Evolutionary conservation across 192 early-diverging fungal genomes (phyloP), one percentile per base, ranked within the genome.

Genomic region (Coemansia aciculifera): DNA sequence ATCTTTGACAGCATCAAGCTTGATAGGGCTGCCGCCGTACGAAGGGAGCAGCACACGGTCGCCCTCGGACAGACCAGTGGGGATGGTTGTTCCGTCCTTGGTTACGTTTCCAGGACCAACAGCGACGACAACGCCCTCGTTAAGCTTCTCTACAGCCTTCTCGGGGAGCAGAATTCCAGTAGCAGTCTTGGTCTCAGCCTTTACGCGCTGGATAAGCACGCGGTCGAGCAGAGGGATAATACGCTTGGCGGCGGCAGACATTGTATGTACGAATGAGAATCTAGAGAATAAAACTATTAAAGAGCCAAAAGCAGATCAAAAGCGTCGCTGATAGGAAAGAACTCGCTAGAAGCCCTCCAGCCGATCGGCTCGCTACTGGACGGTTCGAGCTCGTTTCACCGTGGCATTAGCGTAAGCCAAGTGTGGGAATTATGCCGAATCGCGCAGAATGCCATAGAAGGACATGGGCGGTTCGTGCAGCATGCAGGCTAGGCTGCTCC

Each of bases 191-290:
- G 79, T 78, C 69, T 86, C 81, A 43, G 97, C 90, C 88, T 99
- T 99, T 80, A 98, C 79, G 66, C 96, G 93, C 86, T 99, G 92
- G 66, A 99, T 88, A 42, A 99, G 90, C 59, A 99, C 94, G 64
- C 98, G 93, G 88, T 99, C 97, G 71, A 98, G 91, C 75, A 99
- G 91, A 60, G 98, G 98, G 61, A 98, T 86, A 76, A 99, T 94
- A 64, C 90, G 88, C 88, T 94, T 95, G 68, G 87, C 75, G 37
- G 63, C 70, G 60, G 75, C 59, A 23, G 52, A 67, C 46, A 46
- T 59, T 43, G 39, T 29, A 46, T 37, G 49, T 24, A 34, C 34
- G 34, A 34, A 34, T 34, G 54, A 43, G 27, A 68, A 38, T 57
- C 23, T 38, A 38, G 24, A 43, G 11, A 59, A 34, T 36, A 10